A percentile compares a stretch with the other conserved stretches of the same genome.
Evolutionary conservation across 192 early-diverging fungal genomes (phyloP).

Genomic region (Umbelopsis sp.): DNA sequence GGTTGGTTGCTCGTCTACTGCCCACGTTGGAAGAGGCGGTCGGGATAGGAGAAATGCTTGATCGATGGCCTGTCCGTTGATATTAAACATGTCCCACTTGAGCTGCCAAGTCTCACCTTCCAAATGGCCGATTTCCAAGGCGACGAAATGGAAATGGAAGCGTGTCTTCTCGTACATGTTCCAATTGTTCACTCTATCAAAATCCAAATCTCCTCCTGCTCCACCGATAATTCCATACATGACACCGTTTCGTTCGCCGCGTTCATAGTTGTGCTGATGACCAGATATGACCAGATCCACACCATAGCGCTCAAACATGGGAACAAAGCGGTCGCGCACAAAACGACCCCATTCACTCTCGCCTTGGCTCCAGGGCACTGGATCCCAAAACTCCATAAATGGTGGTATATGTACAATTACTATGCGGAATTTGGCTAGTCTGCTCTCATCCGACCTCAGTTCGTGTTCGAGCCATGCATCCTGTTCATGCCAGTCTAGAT

Average conservation of each 20-base stretch:
- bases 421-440: slow-evolving; percentile 59
- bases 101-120: slow-evolving; percentile 21
- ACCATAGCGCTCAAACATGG: slow-evolving; percentile 62
- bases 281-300: slow-evolving; percentile 79
- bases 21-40: not conserved
- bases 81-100: slow-evolving; percentile 28
- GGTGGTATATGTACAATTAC: slow-evolving; percentile 77
- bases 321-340: slow-evolving; percentile 64
- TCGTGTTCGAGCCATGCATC: slow-evolving; percentile 64
- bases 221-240: slow-evolving; percentile 76
- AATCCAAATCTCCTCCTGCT: slow-evolving; percentile 68
- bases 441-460: slow-evolving; percentile 55
- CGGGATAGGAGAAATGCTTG: not conserved
- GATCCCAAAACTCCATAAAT: slow-evolving; percentile 77
- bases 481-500: slow-evolving; percentile 63
- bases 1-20: not conserved
- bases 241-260: slow-evolving; percentile 54
- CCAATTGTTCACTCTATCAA: slow-evolving; percentile 63
- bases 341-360: slow-evolving; percentile 75
- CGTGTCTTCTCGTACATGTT: slow-evolving; percentile 59
- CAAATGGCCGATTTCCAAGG: slow-evolving; percentile 38
- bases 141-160: slow-evolving; percentile 55
- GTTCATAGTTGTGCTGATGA: slow-evolving; percentile 81
- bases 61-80: slow-evolving; percentile 18
- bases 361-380: slow-evolving; percentile 65